Base-by-base conservation (phyloP, 495 filamentous ascomycete species). In the Monascus purpureus region DNA sequence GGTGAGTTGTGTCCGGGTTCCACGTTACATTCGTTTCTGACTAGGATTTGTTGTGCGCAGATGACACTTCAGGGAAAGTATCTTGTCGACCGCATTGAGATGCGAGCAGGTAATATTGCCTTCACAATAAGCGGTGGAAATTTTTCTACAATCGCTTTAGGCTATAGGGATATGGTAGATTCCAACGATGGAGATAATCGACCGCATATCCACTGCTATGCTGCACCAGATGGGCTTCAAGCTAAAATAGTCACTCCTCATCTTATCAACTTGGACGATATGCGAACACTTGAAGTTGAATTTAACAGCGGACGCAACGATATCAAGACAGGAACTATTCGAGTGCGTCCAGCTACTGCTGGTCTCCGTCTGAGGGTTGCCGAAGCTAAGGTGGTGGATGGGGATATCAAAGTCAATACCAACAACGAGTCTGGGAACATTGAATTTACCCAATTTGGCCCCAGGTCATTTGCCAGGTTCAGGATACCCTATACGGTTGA, bases 401-500 rank as follows among this genome's bases (percentile, higher is more conserved):
- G 70, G 1, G 53, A 62, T n/a, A 45, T 77, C 4, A 47, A 59
- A 6, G 50, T 71, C 6, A 61, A 62, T 0, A 65, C 73, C 8
- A 78, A 70, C 34, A 57, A 63, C 6, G 73, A 77, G 29, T 66
- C 75, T 12, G 84, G 84, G 1, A 53, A 68, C 22, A 73, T 95
- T n/a, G 57, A 58, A 12, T 70, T 95, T 36, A 61, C 53, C 4
- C 37, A 64, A 0, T 52, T 94, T 28, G 42, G 57, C 0, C 37
- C 52, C 0, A 43, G 67, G 4, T 65, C 63, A 1, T 68, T 49
- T 1, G 55, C 71, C 13, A 65, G 55, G 20, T 55, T 95, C 23
- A 56, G 67, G 13, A 66, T 96, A 24, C 92, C 92, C 0, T 96
- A 87, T 44, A 87, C 77, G 2, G 62, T 92, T 5, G 90, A 99